These are phyloP conservation scores for Xerocomus brunneocitrinus DNA, from an alignment of 768 basidiomycete genomes.

Conservation along the genomic window DNA sequence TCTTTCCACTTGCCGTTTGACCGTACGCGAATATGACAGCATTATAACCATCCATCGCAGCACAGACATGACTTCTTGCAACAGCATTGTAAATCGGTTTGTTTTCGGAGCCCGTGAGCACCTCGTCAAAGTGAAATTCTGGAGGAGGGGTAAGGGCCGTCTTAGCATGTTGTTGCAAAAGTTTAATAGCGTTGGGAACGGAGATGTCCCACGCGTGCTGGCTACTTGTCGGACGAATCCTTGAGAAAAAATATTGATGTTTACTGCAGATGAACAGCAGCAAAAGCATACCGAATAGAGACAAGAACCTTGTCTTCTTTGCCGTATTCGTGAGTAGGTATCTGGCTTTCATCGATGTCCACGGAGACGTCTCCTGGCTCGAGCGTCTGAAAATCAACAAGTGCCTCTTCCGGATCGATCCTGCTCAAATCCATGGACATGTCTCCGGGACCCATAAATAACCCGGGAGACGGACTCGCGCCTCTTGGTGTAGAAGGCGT, in stretches of 20 bases:
- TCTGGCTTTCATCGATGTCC: conserved; percentile 58
- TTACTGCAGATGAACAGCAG: too few relatives aligned
- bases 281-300: conserved; percentile 57
- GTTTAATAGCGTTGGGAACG: conserved; percentile 50
- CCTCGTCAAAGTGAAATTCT: conserved; percentile 67
- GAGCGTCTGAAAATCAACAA: conserved; percentile 71
- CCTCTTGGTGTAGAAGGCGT: conserved; percentile 53
- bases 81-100: conserved; percentile 74
- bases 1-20: conserved; percentile 82
- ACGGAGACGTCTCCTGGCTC: conserved; percentile 65
- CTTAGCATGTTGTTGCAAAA: conserved; percentile 54
- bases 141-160: conserved; percentile 35
- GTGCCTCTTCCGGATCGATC: conserved; percentile 68
- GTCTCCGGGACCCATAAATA: conserved; percentile 50
- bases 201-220: conserved; percentile 55
- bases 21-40: conserved; percentile 93
- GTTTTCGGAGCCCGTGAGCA: conserved; percentile 75
- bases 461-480: conserved; percentile 40
- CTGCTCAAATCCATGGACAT: conserved; percentile 65
- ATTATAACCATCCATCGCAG: conserved; percentile 97
- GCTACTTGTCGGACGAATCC: conserved; percentile 56
- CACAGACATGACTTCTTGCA: conserved; percentile 74
- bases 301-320: conserved; percentile 84
- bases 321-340: conserved; percentile 49
- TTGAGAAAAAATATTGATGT: conserved; percentile 19